Evolutionary conservation across 1,284 basidiomycete genomes (phyloP).

Genomic region (Pseudozyma thailandica): DNA sequence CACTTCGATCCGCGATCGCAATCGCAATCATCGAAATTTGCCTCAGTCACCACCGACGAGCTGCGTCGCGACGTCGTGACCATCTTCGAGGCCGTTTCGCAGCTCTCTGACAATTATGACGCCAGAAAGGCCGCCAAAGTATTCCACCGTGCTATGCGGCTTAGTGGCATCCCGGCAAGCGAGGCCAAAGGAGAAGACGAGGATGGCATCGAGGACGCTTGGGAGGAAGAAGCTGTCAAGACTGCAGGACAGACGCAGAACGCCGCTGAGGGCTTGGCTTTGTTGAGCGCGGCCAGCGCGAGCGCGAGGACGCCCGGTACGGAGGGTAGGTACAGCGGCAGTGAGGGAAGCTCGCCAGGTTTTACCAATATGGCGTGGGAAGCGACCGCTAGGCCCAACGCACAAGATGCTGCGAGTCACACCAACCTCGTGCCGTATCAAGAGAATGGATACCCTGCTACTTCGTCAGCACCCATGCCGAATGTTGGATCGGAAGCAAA

Average conservation of each 20-base stretch:
- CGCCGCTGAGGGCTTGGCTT: conserved; percentile 35
- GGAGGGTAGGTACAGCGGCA: conserved; percentile 1
- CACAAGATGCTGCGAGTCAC: neutral
- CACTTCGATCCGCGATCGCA: neutral
- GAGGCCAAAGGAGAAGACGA: neutral
- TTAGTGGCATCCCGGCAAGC: conserved; percentile 14
- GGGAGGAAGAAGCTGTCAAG: conserved; percentile 9
- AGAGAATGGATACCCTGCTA: neutral
- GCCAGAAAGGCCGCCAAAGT: conserved; percentile 13
- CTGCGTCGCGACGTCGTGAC: conserved; percentile 23
- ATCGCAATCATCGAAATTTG: neutral
- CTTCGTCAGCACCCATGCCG: neutral
- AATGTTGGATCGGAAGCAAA: neutral
- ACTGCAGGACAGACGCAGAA: conserved; percentile 21
- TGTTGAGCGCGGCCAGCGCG: conserved; percentile 26
- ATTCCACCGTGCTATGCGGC: conserved; percentile 21
- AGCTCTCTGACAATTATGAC: conserved; percentile 22
- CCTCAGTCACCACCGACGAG: conserved; percentile 2
- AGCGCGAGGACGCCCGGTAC: conserved; percentile 9
- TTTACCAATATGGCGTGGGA: conserved; percentile 7
- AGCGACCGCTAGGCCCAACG: neutral
- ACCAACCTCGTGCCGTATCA: neutral
- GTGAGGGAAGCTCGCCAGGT: conserved; percentile 1
- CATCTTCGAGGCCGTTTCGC: conserved; percentile 27
- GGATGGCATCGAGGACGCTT: conserved; percentile 17